Base-by-base conservation (phyloP, 2,329 filamentous ascomycete genomes). In the Akanthomyces dipterigenus region DNA sequence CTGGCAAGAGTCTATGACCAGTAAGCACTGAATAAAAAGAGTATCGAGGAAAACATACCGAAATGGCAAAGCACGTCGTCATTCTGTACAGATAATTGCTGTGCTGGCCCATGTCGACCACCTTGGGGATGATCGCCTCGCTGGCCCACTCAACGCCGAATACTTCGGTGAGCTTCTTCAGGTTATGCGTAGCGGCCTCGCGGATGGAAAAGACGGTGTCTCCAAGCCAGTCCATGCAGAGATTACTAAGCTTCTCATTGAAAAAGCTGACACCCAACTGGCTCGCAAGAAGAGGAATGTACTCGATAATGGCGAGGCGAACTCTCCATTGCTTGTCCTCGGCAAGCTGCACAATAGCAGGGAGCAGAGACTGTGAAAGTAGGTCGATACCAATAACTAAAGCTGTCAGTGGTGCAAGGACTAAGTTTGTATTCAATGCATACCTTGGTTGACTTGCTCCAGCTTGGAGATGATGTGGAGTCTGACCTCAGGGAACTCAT, bases 291-390 rank as follows among this genome's bases (percentile, higher is more conserved):
- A 99, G 84, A 34, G 95, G 95, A 69, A 99, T 97, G 78, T 99
- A 98, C 83, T 99, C 93, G 75, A 99, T 99, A 73, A 99, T 99
- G 63, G 95, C 95, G 67, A 99, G 83, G 67, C 95, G 90, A 63
- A 99, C 95, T 71, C 95, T 88, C 95, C 95, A 99, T 80, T 98
- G 93, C 83, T 99, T 99, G 77, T 99, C 95, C 77, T 98, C 95
- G 60, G 95, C 95, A 68, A 99, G 83, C 75, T 98, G 93, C 38
- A 98, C 92, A 71, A 99, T 99, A 49, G 95, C 95, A 14, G 96
- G 95, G 55, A 99, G 89, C 60, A 99, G 88, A 26, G 93, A 97
- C 75, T 98, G 93, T 51, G 95, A 97, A 55, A 99, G 87, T 20
- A 96, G 85, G 64, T 99, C 95, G 75, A 99, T 99, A 64, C 95